Conservation (phyloP, 306 rosid genomes). For the Pyrus betulifolia region DNA sequence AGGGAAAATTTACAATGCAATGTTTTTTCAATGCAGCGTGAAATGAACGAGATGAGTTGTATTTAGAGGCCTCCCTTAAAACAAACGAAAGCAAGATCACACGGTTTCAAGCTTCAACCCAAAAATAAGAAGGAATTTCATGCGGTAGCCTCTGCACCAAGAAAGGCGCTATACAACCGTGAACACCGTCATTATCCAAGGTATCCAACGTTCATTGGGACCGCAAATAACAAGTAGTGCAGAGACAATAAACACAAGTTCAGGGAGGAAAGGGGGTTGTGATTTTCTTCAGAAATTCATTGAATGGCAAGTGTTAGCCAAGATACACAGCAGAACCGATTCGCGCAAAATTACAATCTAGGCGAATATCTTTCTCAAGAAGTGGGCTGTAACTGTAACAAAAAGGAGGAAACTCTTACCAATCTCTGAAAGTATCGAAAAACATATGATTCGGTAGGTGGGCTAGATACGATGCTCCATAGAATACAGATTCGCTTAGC, state of each 20-base stretch:
- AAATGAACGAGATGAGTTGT: no score
- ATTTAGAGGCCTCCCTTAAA: no score
- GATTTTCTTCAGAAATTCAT: constrained; percentile 12
- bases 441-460: constrained; percentile 17
- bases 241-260: not conserved
- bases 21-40: no score
- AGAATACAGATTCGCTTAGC: constrained; percentile 30
- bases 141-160: not conserved
- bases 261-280: not conserved
- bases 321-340: constrained; percentile 41
- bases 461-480: constrained; percentile 20
- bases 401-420: constrained; percentile 36
- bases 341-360: constrained; percentile 45
- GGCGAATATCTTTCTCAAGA: constrained; percentile 28
- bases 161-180: not conserved
- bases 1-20: no score
- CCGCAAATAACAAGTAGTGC: not conserved
- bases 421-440: constrained; percentile 21
- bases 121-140: not conserved
- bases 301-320: constrained; percentile 24
- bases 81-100: not conserved
- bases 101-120: not conserved
- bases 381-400: constrained; percentile 18
- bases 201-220: not conserved
- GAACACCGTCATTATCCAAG: not conserved